Evolutionary conservation across 805 yeast genomes (phyloP).

Genomic region (Allodekkera sacchari): DNA sequence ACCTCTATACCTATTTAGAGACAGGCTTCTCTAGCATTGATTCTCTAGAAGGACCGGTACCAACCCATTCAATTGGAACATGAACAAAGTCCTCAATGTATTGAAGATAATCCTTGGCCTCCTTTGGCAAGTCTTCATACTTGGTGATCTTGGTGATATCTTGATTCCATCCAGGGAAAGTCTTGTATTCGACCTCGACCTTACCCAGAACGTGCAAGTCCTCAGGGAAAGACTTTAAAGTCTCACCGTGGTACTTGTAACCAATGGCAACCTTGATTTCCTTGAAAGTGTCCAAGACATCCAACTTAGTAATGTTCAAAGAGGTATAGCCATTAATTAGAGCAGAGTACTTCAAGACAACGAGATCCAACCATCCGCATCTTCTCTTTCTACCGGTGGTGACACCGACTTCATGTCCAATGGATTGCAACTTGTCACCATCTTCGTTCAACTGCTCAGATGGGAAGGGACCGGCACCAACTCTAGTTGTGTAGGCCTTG

Average conservation of each 20-base stretch:
- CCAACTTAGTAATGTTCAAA: slow-evolving; percentile 90
- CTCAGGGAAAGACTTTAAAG: slow-evolving; percentile 80
- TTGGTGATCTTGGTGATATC: slow-evolving; percentile 66
- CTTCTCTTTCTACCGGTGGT: slow-evolving; percentile 98
- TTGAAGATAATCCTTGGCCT: slow-evolving; percentile 76
- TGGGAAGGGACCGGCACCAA: slow-evolving; percentile 99
- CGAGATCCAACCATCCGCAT: slow-evolving; percentile 98
- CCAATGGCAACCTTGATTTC: slow-evolving; percentile 84
- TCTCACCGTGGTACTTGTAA: slow-evolving; percentile 73
- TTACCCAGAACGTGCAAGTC: slow-evolving; percentile 75
- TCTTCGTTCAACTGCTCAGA: slow-evolving; percentile 85
- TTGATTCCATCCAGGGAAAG: slow-evolving; percentile 90
- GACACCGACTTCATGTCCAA: slow-evolving; percentile 96
- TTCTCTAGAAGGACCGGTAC: slow-evolving; percentile 96
- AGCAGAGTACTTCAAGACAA: slow-evolving; percentile 85
- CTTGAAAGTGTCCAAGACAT: slow-evolving; percentile 83
- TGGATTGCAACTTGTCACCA: slow-evolving; percentile 81
- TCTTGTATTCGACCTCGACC: slow-evolving; percentile 86
- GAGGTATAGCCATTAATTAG: slow-evolving; percentile 92
- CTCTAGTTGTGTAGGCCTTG: slow-evolving; percentile 97
- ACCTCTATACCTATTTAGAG: slow-evolving; percentile 1
- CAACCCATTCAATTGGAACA: slow-evolving; percentile 93
- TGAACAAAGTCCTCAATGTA: slow-evolving; percentile 78
- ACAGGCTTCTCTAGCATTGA: slow-evolving; percentile 64
- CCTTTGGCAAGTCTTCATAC: slow-evolving; percentile 77